These are phyloP conservation scores for Boletus sensibilis DNA, from an alignment of 768 basidiomycete genomes.

Conservation along the genomic window DNA sequence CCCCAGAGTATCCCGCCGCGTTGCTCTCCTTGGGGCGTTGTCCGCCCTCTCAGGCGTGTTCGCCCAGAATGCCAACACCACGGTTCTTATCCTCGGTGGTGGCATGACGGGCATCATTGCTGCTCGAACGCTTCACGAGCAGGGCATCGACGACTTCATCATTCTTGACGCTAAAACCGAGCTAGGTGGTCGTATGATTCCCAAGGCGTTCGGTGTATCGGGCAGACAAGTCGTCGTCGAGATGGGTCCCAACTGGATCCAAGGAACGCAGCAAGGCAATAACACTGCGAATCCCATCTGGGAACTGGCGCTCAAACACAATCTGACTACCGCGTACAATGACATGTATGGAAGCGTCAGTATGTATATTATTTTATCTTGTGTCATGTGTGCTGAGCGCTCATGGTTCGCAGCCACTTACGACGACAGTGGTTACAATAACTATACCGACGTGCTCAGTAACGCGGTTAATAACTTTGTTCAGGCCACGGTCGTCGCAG, in stretches of 20 bases:
- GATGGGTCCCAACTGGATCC: conserved; percentile 62
- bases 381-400: neutral
- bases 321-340: conserved; percentile 45
- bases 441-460: conserved; percentile 47
- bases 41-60: neutral
- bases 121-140: conserved; percentile 54
- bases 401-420: conserved; percentile 45
- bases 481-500: conserved; percentile 43
- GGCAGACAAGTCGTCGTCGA: conserved; percentile 47
- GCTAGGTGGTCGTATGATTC: conserved; percentile 62
- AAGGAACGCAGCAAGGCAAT: conserved; percentile 46
- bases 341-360: conserved; percentile 45
- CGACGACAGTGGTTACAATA: conserved; percentile 47
- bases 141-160: conserved; percentile 56
- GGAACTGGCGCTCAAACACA: conserved; percentile 54
- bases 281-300: conserved; percentile 62
- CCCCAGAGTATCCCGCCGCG: neutral
- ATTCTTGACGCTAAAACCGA: conserved; percentile 58
- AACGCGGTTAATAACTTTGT: conserved; percentile 40
- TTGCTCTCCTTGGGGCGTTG: conserved; percentile 6
- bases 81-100: conserved; percentile 62
- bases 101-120: conserved; percentile 67
- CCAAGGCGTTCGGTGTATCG: conserved; percentile 41
- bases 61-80: conserved; percentile 21
- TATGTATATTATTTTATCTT: conserved; percentile 27